Percentiles rank a stretch among this genome's conserved stretches.
These are phyloP conservation scores for Verbascum thapsus DNA, from an alignment of 257 asterid genomes.

Conservation along the genomic window DNA sequence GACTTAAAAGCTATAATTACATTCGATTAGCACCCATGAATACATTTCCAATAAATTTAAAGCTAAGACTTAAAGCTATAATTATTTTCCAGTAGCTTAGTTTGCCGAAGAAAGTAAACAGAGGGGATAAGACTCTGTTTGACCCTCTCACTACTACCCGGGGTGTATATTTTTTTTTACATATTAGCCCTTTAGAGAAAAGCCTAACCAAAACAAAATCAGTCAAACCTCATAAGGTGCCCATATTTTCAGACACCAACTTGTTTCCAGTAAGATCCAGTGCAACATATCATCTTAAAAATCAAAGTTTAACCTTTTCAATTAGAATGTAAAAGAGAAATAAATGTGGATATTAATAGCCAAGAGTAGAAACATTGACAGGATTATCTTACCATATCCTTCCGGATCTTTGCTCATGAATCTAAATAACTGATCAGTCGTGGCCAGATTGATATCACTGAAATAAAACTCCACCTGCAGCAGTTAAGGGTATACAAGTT, in stretches of 20 bases:
- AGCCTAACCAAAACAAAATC: background rate
- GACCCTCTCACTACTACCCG: slow-evolving; percentile 4
- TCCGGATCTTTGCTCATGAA: slow-evolving; percentile 80
- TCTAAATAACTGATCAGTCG: slow-evolving; percentile 79
- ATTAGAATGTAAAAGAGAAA: background rate
- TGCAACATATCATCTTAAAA: background rate
- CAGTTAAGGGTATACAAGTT: slow-evolving; percentile 18
- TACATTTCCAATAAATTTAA: background rate
- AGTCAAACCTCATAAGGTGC: background rate
- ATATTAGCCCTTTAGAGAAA: slow-evolving; percentile 7
- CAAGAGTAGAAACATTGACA: slow-evolving; percentile 15
- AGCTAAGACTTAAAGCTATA: background rate
- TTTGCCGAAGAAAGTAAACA: background rate
- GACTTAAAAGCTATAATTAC: background rate
- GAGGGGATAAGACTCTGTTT: slow-evolving; percentile 8
- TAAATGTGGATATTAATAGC: slow-evolving; percentile 10
- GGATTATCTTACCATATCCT: slow-evolving; percentile 70
- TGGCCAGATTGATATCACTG: slow-evolving; percentile 90
- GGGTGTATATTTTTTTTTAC: slow-evolving; percentile 9
- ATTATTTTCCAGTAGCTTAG: background rate
- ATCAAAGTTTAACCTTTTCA: background rate
- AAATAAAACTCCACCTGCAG: slow-evolving; percentile 87
- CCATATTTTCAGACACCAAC: slow-evolving; percentile 5
- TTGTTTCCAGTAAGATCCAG: slow-evolving; percentile 23
- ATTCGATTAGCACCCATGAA: background rate